Evolutionary conservation across 306 rosid genomes (phyloP).

Genomic region (Cicer cuneatum): DNA sequence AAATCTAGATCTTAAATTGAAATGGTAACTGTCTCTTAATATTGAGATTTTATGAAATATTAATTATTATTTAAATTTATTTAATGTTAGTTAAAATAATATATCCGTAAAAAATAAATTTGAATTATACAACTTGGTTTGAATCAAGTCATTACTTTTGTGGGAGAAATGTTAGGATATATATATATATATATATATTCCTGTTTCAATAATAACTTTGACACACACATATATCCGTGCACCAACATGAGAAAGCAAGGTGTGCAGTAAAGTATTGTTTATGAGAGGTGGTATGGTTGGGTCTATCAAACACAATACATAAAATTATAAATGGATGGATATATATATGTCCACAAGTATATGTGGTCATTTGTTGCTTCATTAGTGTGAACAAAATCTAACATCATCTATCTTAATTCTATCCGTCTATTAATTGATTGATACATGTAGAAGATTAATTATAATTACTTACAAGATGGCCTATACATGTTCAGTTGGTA

Average conservation of each 20-base stretch:
- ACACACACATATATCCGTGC: neutral
- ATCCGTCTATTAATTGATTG: constrained; percentile 47
- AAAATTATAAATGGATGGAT: constrained; percentile 19
- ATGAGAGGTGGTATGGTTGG: constrained; percentile 46
- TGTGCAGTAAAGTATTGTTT: constrained; percentile 18
- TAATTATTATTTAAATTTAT: no score
- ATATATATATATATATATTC: neutral
- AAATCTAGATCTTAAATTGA: no score
- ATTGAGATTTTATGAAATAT: no score
- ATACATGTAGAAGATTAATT: constrained; percentile 18
- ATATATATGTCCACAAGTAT: constrained; percentile 24
- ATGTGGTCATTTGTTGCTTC: constrained; percentile 51
- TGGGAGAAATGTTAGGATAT: neutral
- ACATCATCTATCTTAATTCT: constrained; percentile 64
- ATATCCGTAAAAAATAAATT: no score
- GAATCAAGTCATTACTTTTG: neutral
- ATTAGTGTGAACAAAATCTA: constrained; percentile 73
- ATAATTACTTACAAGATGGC: constrained; percentile 3
- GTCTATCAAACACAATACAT: constrained; percentile 47
- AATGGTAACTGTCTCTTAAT: no score
- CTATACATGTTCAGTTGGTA: constrained; percentile 15
- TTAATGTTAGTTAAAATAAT: no score
- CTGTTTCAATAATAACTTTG: neutral
- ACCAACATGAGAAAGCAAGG: neutral
- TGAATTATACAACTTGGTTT: no score